These are phyloP conservation scores for Pisolithus sp. DNA, from an alignment of 768 basidiomycete species.

Conservation along the genomic window DNA sequence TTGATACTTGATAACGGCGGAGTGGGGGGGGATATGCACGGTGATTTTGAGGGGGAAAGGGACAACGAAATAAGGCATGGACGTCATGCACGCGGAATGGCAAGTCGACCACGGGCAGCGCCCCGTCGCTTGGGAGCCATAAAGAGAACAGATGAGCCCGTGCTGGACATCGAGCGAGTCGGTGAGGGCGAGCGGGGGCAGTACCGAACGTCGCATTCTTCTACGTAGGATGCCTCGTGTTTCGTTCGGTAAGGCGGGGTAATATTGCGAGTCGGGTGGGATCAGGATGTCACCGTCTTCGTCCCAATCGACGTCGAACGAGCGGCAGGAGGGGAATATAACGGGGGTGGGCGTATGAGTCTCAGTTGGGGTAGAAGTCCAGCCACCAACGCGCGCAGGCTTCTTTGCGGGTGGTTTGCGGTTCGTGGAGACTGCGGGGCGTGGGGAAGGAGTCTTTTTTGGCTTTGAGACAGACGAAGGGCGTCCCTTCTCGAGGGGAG, in stretches of 20 bases:
- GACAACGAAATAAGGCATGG: neutral
- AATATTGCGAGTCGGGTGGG: slow-evolving; percentile 18
- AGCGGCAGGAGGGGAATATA: slow-evolving; percentile 27
- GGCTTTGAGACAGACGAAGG: slow-evolving; percentile 13
- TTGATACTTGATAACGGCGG: slow-evolving; percentile 2
- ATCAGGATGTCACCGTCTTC: slow-evolving; percentile 13
- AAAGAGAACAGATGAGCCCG: slow-evolving; percentile 24
- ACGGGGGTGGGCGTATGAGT: slow-evolving; percentile 28
- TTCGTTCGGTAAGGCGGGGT: slow-evolving; percentile 12
- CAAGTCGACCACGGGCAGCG: slow-evolving; percentile 11
- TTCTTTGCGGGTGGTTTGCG: slow-evolving; percentile 11
- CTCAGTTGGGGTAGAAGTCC: slow-evolving; percentile 14
- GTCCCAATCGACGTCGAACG: slow-evolving; percentile 23
- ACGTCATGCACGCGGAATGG: slow-evolving; percentile 11
- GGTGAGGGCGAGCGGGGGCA: slow-evolving; percentile 16
- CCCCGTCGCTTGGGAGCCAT: slow-evolving; percentile 22
- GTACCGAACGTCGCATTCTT: slow-evolving; percentile 2
- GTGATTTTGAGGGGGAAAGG: slow-evolving; percentile 4
- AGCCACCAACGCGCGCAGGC: neutral
- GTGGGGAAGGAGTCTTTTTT: slow-evolving; percentile 12
- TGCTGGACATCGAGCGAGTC: slow-evolving; percentile 18
- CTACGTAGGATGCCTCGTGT: neutral
- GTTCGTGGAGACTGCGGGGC: slow-evolving; percentile 2
- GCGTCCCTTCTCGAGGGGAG: slow-evolving; percentile 15
- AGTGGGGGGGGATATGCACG: neutral